phyloP scores from a whole-genome alignment of 2,329 filamentous ascomycete genomes.

The Dissoconium aciculare region DNA sequence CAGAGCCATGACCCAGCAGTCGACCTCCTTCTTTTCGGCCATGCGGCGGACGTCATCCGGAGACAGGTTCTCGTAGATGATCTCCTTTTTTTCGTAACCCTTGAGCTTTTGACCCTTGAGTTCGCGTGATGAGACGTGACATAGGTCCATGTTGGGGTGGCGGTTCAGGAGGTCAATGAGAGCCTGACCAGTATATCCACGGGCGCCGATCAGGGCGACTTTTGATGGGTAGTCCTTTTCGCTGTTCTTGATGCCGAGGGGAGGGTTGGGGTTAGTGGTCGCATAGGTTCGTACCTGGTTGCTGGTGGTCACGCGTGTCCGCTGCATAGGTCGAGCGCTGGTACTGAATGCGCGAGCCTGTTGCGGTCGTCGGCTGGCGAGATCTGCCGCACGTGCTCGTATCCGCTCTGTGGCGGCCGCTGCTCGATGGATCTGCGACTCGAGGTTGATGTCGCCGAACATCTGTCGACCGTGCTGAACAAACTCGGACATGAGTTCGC shows the following conservation, averaged over 20 bases:
- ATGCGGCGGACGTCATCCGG: slow-evolving; percentile 76
- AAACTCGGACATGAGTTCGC: slow-evolving; percentile 73
- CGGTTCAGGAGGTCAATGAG: slow-evolving; percentile 74
- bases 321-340: slow-evolving; percentile 24
- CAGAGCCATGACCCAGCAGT: slow-evolving; percentile 96
- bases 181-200: slow-evolving; percentile 87
- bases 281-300: slow-evolving; percentile 32
- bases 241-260: slow-evolving; percentile 73
- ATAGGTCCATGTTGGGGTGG: slow-evolving; percentile 79
- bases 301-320: slow-evolving; percentile 6
- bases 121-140: slow-evolving; percentile 86
- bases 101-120: slow-evolving; percentile 72
- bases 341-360: slow-evolving; percentile 58
- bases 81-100: slow-evolving; percentile 80
- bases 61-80: slow-evolving; percentile 80
- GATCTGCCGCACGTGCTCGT: slow-evolving; percentile 33
- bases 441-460: slow-evolving; percentile 78
- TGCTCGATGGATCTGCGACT: slow-evolving; percentile 67
- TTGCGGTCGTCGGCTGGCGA: slow-evolving; percentile 24
- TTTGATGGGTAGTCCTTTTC: slow-evolving; percentile 66
- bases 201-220: slow-evolving; percentile 76
- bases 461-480: slow-evolving; percentile 67
- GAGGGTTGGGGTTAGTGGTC: slow-evolving; percentile 75
- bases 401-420: slow-evolving; percentile 53
- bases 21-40: slow-evolving; percentile 69